Base-by-base conservation (phyloP, 106 monocot species). In the Phalaenopsis equestris region DNA sequence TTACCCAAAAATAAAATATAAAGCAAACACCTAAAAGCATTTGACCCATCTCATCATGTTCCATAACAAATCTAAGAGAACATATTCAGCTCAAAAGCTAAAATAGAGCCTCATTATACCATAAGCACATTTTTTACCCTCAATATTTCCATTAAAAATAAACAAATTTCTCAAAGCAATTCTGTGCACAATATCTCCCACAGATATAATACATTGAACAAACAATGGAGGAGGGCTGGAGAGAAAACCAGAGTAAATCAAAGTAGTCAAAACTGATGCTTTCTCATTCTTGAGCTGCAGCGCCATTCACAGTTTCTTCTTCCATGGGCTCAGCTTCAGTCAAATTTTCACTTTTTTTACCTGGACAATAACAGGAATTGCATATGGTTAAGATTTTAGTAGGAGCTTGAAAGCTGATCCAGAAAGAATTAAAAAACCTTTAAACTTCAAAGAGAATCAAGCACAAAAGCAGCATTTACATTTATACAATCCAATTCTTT, bases 261-360 rank as follows among this genome's bases (percentile, higher is more conserved):
- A 38, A 70, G 39, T 24, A 70, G 70, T 21, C 70, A 74, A 74
- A 74, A 74, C 5, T 74, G 74, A 90, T 67, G 30, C 90, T 64
- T 56, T 64, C n/a, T 55, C 41, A 79, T 74, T 75, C 64, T 21
- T 80, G 48, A 6, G 64, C 16, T 38, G 84, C 46, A 14, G 67
- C 80, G 4, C 55, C 84, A 67, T 80, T 72, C 3, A 76, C 19
- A 56, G 68, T 61, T 45, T 80, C 79, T 64, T 84, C 80, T 10
- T 87, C 87, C 84, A 87, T 87, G 8, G 84, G 87, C 56, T 81
- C 84, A 38, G 84, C 68, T 72, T 82, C 84, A 19, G 81, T 2
- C 17, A 75, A 79, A 21, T 42, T 42, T 37, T 87, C 87, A 39
- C 48, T 75, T 70, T 82, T 84, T 75, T 87, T 87, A 5, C 87